Conservation (phyloP, 495 filamentous ascomycete species). For the Cercophora sp. region DNA sequence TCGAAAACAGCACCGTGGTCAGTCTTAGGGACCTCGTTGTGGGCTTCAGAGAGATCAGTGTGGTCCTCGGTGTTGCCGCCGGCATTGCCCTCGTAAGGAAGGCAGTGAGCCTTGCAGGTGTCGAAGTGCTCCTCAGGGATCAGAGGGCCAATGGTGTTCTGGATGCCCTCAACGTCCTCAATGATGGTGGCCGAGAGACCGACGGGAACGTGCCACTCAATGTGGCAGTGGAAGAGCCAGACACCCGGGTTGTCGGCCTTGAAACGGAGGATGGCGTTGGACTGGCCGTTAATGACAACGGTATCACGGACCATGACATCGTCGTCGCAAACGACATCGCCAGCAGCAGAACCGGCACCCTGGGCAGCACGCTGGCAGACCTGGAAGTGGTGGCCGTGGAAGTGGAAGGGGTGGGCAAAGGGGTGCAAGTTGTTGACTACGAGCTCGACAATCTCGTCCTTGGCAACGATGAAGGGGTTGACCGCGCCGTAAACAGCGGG, state of each 20-base stretch:
- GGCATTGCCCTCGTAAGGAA: constrained; percentile 54
- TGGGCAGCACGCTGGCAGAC: constrained; percentile 45
- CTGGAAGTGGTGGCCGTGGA: constrained; percentile 84
- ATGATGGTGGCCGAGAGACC: constrained; percentile 70
- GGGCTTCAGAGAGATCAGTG: constrained; percentile 50
- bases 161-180: constrained; percentile 53
- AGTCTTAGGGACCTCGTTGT: not conserved
- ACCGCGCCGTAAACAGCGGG: constrained; percentile 68
- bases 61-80: constrained; percentile 58
- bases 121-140: constrained; percentile 61
- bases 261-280: constrained; percentile 64
- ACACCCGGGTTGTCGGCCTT: constrained; percentile 65
- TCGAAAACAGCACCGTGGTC: not conserved
- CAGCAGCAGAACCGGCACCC: constrained; percentile 38
- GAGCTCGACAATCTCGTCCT: constrained; percentile 69
- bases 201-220: constrained; percentile 64
- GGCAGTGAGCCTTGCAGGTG: constrained; percentile 46
- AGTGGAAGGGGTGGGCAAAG: constrained; percentile 78
- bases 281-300: constrained; percentile 50
- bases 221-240: constrained; percentile 73
- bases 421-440: constrained; percentile 74
- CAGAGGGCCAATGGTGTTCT: constrained; percentile 49
- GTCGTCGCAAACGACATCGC: constrained; percentile 38
- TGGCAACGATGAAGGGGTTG: constrained; percentile 62
- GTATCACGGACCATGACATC: constrained; percentile 58